Conservation (phyloP, 345 rosid species). For the Orychophragmus violaceus region DNA sequence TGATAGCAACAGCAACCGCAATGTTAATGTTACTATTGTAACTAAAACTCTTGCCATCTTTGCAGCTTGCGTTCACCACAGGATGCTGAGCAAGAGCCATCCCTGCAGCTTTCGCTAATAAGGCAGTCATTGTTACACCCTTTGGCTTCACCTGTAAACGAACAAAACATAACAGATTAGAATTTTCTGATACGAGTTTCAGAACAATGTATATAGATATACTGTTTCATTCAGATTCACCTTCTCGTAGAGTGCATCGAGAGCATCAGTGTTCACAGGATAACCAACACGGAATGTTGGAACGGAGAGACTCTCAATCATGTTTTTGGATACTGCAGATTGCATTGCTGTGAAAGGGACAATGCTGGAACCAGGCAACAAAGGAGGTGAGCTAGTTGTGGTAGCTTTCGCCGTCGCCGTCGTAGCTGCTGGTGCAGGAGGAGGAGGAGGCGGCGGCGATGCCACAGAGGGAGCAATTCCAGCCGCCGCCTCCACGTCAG, state of each 20-base stretch:
- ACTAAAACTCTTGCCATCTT: slow-evolving; percentile 77
- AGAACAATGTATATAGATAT: not conserved
- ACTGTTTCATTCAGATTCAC: slow-evolving; percentile 24
- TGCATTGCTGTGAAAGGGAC: slow-evolving; percentile 94
- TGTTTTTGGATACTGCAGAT: slow-evolving; percentile 76
- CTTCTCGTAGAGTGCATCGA: slow-evolving; percentile 82
- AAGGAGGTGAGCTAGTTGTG: slow-evolving; percentile 29
- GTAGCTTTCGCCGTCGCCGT: slow-evolving; percentile 36
- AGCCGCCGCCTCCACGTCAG: slow-evolving; percentile 73
- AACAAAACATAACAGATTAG: not conserved
- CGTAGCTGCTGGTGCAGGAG: slow-evolving; percentile 2
- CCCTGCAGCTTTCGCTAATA: slow-evolving; percentile 91
- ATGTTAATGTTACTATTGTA: slow-evolving; percentile 69
- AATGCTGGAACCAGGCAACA: slow-evolving; percentile 58
- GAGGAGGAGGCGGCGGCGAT: slow-evolving; percentile 22
- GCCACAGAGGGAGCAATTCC: slow-evolving; percentile 53
- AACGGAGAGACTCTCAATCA: slow-evolving; percentile 79
- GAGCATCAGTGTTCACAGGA: slow-evolving; percentile 72
- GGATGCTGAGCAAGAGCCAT: slow-evolving; percentile 93
- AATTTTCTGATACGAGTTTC: not conserved
- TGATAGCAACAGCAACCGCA: slow-evolving; percentile 90
- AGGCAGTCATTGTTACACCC: slow-evolving; percentile 94
- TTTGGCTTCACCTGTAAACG: slow-evolving; percentile 72
- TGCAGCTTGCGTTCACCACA: slow-evolving; percentile 83
- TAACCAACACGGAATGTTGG: slow-evolving; percentile 93